These are phyloP conservation scores for Naematelia encephala DNA, from an alignment of 768 basidiomycete genomes.

Conservation along the genomic window DNA sequence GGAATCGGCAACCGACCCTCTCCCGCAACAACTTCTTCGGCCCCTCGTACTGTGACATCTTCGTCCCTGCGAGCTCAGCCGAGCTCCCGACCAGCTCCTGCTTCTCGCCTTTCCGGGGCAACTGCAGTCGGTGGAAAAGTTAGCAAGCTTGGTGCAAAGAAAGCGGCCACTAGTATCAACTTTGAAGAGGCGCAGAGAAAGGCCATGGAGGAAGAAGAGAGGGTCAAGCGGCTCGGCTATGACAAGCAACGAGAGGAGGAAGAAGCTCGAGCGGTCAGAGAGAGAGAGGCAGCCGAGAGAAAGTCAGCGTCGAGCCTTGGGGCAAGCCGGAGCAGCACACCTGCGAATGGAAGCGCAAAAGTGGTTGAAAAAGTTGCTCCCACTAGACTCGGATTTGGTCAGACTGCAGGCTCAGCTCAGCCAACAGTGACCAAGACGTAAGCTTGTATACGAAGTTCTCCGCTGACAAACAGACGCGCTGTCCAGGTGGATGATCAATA, in stretches of 20 bases:
- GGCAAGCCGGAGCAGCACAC: conserved; percentile 42
- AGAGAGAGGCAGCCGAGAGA: conserved; percentile 56
- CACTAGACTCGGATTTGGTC: conserved; percentile 45
- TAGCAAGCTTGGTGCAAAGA: conserved; percentile 72
- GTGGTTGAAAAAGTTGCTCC: conserved; percentile 35
- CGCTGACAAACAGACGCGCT: conserved; percentile 26
- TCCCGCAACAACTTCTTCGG: conserved; percentile 35
- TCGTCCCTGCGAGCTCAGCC: conserved; percentile 47
- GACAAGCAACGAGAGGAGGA: conserved; percentile 79
- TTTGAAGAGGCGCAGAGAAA: conserved; percentile 92
- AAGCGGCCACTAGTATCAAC: conserved; percentile 73
- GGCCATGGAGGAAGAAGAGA: conserved; percentile 86
- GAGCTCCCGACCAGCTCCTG: conserved; percentile 53
- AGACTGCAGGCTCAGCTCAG: conserved; percentile 37
- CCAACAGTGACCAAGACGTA: conserved; percentile 51
- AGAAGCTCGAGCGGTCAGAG: conserved; percentile 61
- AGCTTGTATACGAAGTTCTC: conserved; percentile 10
- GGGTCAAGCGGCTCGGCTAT: conserved; percentile 86
- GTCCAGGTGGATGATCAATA: conserved; percentile 38
- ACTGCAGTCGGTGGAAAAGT: conserved; percentile 64
- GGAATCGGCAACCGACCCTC: conserved; percentile 26
- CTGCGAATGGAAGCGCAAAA: conserved; percentile 33
- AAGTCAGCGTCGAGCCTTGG: conserved; percentile 46
- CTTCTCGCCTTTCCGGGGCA: conserved; percentile 48
- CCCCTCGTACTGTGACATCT: conserved; percentile 52